phyloP scores from a whole-genome alignment of 176 grass and related monocot species.

The Triticum turgidum region DNA sequence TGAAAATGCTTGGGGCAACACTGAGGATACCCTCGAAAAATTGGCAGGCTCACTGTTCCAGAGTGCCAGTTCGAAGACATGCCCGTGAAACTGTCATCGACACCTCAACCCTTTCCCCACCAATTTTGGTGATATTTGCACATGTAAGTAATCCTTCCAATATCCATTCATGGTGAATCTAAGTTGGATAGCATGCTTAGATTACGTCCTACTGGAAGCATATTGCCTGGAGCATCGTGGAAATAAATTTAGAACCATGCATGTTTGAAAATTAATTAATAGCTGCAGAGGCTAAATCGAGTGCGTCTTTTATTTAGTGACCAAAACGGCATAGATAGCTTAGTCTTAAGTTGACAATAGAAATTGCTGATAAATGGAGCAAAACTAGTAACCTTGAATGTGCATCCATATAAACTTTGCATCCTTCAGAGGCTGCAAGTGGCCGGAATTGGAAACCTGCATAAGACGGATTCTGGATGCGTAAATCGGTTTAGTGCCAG shows the following conservation, averaged over 20 bases:
- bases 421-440: no score
- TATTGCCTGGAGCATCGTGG: no score
- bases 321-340: background rate
- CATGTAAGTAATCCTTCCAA: no score
- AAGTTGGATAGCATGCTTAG: background rate
- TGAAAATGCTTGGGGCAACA: background rate
- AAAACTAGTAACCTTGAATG: background rate
- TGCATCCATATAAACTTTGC: no score
- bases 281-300: no score
- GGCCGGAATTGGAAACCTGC: no score
- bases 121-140: constrained; percentile 38
- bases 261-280: background rate
- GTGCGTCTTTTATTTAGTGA: background rate
- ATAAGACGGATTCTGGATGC: no score
- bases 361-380: background rate
- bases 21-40: constrained; percentile 35
- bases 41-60: constrained; percentile 47
- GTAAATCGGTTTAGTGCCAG: background rate
- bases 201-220: background rate
- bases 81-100: constrained; percentile 49
- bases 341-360: background rate
- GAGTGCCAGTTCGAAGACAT: constrained; percentile 45
- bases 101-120: constrained; percentile 41
- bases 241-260: background rate
- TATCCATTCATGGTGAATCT: background rate